Base-by-base conservation (phyloP, 768 basidiomycete genomes). In the Collybia mongolica region DNA sequence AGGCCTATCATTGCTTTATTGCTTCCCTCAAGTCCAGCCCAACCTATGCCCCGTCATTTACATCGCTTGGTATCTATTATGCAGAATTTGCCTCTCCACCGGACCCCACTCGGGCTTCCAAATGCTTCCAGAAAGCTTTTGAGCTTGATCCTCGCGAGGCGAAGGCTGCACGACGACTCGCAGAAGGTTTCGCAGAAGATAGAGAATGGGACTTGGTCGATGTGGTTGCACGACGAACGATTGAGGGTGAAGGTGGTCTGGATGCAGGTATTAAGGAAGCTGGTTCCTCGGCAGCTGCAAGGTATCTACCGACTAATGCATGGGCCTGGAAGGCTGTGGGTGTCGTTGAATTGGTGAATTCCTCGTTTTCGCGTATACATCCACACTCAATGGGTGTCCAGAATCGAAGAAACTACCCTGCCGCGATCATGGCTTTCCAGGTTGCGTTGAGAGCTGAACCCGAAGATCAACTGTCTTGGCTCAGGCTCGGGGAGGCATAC, bases 281-380 rank as follows among this genome's bases (percentile, higher is more conserved):
- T 9, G 62, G 61, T 22, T 48, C 61, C 5, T 71, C 68, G 19
- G 68, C 67, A 2, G 70, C 73, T 6, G 76, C 77, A 42, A 72
- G 80, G 57, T 85, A 85, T 63, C 72, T 83, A 38, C 87, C 90
- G 0, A 83, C 82, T 32, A 94, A 96, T 59, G 80, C 87, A 6
- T 99, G 97, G 97, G 97, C 97, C 2, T 99, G 96, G 95, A 98
- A 97, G 68, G 95, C 94, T 18, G 69, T 93, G 29, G 97, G 93
- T 1, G 82, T 92, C 0, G 94, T 94, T 1, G 93, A 95, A 65
- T 71, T 95, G 70, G 96, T 94, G 60, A 66, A 87, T 71, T 39
- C 14, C 6, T 15, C 22, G 37, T 11, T 18, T 48, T 39, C 12
- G 42, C 41, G 23, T 35, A 14, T 39, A 53, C 46, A 14, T 39